These are phyloP conservation scores for Brassica incana DNA, from an alignment of 345 rosid genomes.

Conservation along the genomic window DNA sequence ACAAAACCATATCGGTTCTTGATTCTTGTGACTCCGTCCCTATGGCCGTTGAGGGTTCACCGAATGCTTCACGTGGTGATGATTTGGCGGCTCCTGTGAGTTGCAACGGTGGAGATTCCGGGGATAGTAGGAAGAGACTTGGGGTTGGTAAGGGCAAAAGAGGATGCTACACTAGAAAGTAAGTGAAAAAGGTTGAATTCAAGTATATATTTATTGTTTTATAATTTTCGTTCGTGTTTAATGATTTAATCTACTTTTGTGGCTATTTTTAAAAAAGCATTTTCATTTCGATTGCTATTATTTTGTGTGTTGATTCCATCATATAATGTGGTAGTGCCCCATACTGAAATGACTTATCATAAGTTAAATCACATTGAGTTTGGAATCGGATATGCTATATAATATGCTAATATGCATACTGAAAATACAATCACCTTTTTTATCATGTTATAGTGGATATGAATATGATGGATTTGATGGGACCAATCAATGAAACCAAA, in stretches of 20 bases:
- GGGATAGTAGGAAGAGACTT: constrained; percentile 50
- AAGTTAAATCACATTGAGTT: neutral
- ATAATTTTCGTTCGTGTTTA: neutral
- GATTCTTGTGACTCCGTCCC: constrained; percentile 28
- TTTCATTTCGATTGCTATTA: neutral
- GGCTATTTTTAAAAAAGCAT: neutral
- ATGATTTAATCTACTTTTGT: constrained; percentile 13
- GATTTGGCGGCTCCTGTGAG: constrained; percentile 40
- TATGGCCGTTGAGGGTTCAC: constrained; percentile 31
- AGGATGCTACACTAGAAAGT: constrained; percentile 87
- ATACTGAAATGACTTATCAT: constrained; percentile 22
- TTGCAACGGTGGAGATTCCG: constrained; percentile 52
- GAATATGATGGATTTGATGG: constrained; percentile 24
- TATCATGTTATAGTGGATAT: constrained; percentile 3
- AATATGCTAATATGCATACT: neutral
- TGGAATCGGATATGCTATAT: neutral
- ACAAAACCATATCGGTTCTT: constrained; percentile 47
- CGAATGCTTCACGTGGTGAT: constrained; percentile 40
- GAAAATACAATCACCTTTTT: neutral
- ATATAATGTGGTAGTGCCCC: constrained; percentile 22
- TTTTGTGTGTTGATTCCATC: neutral
- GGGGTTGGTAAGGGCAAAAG: constrained; percentile 48
- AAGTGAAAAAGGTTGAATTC: constrained; percentile 26
- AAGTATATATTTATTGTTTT: neutral
- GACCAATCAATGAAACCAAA: neutral